A percentile compares a stretch with the other conserved stretches of the same genome.
Conservation (phyloP, 306 rosid species). For the Prunus kanzakura region DNA sequence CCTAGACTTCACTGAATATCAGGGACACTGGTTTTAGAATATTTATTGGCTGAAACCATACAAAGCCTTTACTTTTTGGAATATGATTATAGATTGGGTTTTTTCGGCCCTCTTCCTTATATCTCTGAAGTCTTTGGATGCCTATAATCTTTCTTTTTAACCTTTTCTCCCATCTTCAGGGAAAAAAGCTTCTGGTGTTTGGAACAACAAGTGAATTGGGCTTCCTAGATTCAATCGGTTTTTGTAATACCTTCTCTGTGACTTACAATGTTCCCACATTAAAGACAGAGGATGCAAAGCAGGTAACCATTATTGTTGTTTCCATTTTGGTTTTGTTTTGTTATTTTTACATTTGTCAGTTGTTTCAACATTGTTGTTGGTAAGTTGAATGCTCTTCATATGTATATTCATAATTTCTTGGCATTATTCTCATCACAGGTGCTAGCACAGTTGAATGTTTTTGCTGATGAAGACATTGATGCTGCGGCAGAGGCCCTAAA, state of each 20-base stretch:
- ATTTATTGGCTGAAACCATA: background rate
- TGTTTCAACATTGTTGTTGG: background rate
- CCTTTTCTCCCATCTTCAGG: conserved; percentile 42
- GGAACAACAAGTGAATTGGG: conserved; percentile 88
- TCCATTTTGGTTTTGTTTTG: conserved; percentile 9
- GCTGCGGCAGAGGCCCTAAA: conserved; percentile 83
- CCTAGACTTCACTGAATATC: background rate
- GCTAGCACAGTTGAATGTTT: conserved; percentile 72
- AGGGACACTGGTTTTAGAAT: background rate
- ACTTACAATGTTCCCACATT: conserved; percentile 77
- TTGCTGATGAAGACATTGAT: conserved; percentile 71
- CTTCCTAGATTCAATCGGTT: conserved; percentile 81
- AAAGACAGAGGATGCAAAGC: conserved; percentile 65
- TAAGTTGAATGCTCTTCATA: background rate
- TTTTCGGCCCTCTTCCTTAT: background rate
- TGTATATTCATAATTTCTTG: conserved; percentile 6
- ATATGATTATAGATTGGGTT: background rate
- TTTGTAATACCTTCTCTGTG: conserved; percentile 72
- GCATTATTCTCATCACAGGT: conserved; percentile 50
- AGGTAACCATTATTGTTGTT: conserved; percentile 46
- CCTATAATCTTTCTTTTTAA: conserved; percentile 14
- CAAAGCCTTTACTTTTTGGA: background rate
- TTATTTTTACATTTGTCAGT: background rate
- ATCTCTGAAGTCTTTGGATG: conserved; percentile 1
- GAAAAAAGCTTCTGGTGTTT: conserved; percentile 86